A percentile compares a stretch with the other conserved stretches of the same genome.
Conservation (phyloP, 164 flowering plant species). For the Stephania yunnanensis region DNA sequence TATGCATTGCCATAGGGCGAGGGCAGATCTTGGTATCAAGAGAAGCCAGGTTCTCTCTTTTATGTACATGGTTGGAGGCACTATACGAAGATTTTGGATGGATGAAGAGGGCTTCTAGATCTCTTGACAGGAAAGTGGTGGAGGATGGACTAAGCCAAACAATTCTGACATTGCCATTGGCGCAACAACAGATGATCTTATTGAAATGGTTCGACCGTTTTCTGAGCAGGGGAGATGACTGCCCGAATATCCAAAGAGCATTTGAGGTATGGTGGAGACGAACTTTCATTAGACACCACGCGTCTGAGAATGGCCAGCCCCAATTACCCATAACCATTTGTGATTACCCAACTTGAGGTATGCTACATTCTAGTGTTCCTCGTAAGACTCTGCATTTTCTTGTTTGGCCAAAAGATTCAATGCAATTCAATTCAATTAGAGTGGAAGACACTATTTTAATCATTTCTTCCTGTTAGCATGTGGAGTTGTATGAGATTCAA, state of each 20-base stretch:
- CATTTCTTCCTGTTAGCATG: neutral
- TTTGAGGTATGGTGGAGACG: conserved; percentile 98
- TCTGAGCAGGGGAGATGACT: conserved; percentile 77
- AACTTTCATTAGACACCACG: conserved; percentile 55
- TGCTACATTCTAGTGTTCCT: neutral
- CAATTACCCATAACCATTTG: conserved; percentile 55
- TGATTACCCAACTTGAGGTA: conserved; percentile 36
- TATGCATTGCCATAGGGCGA: conserved; percentile 74
- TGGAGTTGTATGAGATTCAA: neutral
- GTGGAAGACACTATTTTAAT: neutral
- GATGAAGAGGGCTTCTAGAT: conserved; percentile 67
- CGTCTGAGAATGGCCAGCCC: conserved; percentile 31
- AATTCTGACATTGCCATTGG: conserved; percentile 72
- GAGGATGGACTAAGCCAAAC: conserved; percentile 87
- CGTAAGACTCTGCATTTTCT: neutral
- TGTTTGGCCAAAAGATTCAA: neutral
- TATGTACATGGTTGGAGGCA: conserved; percentile 83
- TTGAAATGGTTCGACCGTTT: conserved; percentile 75
- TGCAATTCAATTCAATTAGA: neutral
- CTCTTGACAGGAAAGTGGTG: conserved; percentile 65
- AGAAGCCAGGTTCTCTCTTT: conserved; percentile 50
- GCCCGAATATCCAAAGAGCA: conserved; percentile 82
- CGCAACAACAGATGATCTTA: conserved; percentile 65
- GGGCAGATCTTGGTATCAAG: conserved; percentile 65
- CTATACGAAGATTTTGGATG: conserved; percentile 82